Conservation (phyloP, 2,329 filamentous ascomycete species). For the Zelopaecilomyces penicillatus region DNA sequence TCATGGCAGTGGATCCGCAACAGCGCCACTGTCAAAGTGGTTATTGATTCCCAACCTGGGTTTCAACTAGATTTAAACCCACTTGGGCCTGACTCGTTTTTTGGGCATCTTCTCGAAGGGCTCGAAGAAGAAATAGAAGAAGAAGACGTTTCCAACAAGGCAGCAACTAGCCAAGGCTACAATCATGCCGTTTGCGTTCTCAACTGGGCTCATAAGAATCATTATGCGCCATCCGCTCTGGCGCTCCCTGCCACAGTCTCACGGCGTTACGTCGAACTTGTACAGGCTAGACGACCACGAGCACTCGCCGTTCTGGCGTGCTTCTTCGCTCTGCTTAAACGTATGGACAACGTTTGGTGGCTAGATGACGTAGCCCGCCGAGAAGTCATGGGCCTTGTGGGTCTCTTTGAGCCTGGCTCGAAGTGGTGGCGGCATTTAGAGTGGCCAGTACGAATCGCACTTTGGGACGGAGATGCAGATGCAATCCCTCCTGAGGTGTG, state of each 20-base stretch:
- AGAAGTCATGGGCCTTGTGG: slow-evolving; percentile 56
- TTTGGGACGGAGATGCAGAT: slow-evolving; percentile 42
- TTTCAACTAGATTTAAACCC: slow-evolving; percentile 52
- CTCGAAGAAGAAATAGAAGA: slow-evolving; percentile 46
- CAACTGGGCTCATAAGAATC: slow-evolving; percentile 57
- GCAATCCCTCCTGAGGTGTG: slow-evolving; percentile 49
- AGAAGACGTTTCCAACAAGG: slow-evolving; percentile 22
- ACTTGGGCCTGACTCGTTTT: slow-evolving; percentile 44
- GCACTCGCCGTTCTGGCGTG: slow-evolving; percentile 56
- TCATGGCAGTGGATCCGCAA: slow-evolving; percentile 57
- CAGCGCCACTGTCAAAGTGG: slow-evolving; percentile 48
- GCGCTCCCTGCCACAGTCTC: slow-evolving; percentile 58
- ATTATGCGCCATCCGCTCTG: slow-evolving; percentile 49
- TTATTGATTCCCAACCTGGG: slow-evolving; percentile 56
- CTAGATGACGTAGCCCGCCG: slow-evolving; percentile 56
- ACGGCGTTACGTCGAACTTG: slow-evolving; percentile 50
- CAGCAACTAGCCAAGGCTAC: slow-evolving; percentile 42
- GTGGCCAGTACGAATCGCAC: slow-evolving; percentile 51
- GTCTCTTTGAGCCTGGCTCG: slow-evolving; percentile 49
- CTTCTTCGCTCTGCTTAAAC: slow-evolving; percentile 58
- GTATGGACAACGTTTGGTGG: slow-evolving; percentile 60
- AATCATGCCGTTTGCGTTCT: slow-evolving; percentile 57
- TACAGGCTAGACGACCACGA: slow-evolving; percentile 50
- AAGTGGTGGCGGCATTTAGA: slow-evolving; percentile 54
- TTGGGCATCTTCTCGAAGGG: slow-evolving; percentile 50